phyloP scores from a whole-genome alignment of 163 green algal genomes.

The Prototheca cutis region DNA sequence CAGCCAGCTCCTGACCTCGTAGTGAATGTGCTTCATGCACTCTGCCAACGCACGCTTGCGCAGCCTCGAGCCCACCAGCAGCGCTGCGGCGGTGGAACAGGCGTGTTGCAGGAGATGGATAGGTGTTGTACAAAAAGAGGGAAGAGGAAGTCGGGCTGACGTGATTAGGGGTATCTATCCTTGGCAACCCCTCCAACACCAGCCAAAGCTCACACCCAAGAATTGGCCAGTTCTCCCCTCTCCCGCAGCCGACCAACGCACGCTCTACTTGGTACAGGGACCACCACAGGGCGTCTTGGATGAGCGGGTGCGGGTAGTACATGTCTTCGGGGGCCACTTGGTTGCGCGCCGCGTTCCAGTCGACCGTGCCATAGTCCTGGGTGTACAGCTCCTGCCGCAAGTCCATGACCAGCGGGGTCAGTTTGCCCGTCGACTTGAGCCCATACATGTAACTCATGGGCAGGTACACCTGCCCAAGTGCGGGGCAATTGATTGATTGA shows the following conservation, averaged over 20 bases:
- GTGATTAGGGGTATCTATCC: too few relatives aligned
- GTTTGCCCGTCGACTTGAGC: constrained; percentile 42
- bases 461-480: constrained; percentile 94
- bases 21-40: constrained; percentile 90
- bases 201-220: too few relatives aligned
- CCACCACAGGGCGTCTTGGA: constrained; percentile 93
- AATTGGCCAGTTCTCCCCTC: too few relatives aligned
- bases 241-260: too few relatives aligned
- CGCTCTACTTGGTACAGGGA: constrained; percentile 60
- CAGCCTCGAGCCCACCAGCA: constrained; percentile 68
- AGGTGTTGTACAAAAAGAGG: too few relatives aligned
- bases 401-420: constrained; percentile 48
- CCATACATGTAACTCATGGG: constrained; percentile 98
- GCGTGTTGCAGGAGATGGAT: too few relatives aligned
- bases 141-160: too few relatives aligned
- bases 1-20: constrained; percentile 83
- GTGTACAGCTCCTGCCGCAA: constrained; percentile 46
- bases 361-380: constrained; percentile 59
- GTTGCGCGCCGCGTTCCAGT: constrained; percentile 85
- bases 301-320: constrained; percentile 93
- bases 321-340: constrained; percentile 82
- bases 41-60: constrained; percentile 63
- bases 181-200: too few relatives aligned
- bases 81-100: constrained; percentile 39
- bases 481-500: too few relatives aligned